These are phyloP conservation scores for Vickermania ingenoplastis DNA, from an alignment of 208 protist species.

Conservation along the genomic window DNA sequence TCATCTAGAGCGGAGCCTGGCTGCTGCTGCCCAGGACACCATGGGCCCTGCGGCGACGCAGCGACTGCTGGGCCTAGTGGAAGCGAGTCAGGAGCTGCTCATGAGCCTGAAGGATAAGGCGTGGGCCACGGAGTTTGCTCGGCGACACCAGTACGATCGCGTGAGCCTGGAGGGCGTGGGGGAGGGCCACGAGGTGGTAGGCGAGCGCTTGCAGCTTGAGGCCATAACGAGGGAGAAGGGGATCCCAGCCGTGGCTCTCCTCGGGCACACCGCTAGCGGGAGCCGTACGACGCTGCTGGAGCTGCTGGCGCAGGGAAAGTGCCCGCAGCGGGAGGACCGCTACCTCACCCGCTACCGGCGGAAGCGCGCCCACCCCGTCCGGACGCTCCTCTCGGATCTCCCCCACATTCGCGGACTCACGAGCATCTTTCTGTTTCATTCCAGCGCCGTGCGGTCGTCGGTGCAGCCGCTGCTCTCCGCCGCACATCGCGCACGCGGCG, in stretches of 20 bases:
- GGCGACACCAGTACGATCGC: slow-evolving; percentile 26
- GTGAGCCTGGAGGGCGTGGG: slow-evolving; percentile 25
- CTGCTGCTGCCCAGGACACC: slow-evolving; percentile 6
- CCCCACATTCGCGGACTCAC: slow-evolving; percentile 44
- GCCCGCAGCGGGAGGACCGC: slow-evolving; percentile 4
- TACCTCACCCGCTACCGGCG: slow-evolving; percentile 21
- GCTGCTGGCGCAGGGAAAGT: slow-evolving; percentile 6
- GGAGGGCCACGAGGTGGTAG: slow-evolving; percentile 25
- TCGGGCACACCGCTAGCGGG: slow-evolving; percentile 1
- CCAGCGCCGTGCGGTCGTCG: slow-evolving; percentile 28
- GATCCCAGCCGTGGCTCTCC: not conserved
- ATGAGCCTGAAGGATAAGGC: slow-evolving; percentile 33
- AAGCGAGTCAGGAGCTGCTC: slow-evolving; percentile 61
- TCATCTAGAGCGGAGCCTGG: slow-evolving; percentile 28
- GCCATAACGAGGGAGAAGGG: not conserved
- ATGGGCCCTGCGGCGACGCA: not conserved
- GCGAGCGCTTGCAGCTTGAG: slow-evolving; percentile 15
- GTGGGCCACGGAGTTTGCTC: slow-evolving; percentile 24
- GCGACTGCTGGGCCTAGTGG: slow-evolving; percentile 27
- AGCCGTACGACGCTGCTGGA: not conserved
- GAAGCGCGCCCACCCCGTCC: slow-evolving; percentile 39
- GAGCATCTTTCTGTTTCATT: slow-evolving; percentile 73
- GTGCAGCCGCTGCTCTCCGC: slow-evolving; percentile 43
- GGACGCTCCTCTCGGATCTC: slow-evolving; percentile 42
- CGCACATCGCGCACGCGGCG: slow-evolving; percentile 45